Evolutionary conservation across 768 basidiomycete species (phyloP).

Genomic region (Sarcomyxa edulis): DNA sequence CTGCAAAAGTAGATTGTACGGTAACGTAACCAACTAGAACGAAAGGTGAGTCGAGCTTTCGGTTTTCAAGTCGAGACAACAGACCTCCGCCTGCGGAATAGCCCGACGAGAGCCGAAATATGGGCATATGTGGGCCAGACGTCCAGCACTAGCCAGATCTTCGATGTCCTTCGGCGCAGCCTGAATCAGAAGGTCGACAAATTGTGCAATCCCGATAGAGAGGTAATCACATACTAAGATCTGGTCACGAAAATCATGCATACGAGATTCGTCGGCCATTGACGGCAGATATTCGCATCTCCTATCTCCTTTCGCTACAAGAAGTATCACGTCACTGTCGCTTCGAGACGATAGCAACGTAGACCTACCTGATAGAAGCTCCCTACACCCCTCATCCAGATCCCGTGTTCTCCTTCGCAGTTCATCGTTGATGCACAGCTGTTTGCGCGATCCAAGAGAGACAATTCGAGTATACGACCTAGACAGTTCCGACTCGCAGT

Average conservation of each 20-base stretch:
- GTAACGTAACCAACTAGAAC: constrained; percentile 77
- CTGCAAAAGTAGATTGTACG: constrained; percentile 89
- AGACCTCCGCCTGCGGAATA: constrained; percentile 86
- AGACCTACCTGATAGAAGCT: constrained; percentile 61
- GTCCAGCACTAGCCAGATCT: constrained; percentile 75
- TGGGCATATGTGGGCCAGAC: constrained; percentile 69
- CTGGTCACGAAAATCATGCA: constrained; percentile 85
- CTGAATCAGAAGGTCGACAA: constrained; percentile 29
- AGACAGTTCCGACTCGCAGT: constrained; percentile 16
- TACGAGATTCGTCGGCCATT: constrained; percentile 56
- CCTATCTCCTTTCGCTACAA: constrained; percentile 54
- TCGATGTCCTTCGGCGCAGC: constrained; percentile 92
- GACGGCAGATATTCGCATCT: constrained; percentile 77
- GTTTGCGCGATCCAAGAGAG: constrained; percentile 86
- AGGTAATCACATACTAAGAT: constrained; percentile 53
- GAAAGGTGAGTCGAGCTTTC: neutral
- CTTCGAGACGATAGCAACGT: neutral
- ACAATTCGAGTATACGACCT: constrained; percentile 51
- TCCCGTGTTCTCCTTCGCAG: constrained; percentile 59
- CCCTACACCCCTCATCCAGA: constrained; percentile 85
- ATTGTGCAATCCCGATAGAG: neutral
- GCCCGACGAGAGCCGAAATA: constrained; percentile 90
- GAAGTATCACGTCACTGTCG: neutral
- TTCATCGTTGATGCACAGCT: constrained; percentile 88
- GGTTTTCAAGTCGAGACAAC: constrained; percentile 10